phyloP scores from a whole-genome alignment of 345 rosid genomes.

The Salix suchowensis region DNA sequence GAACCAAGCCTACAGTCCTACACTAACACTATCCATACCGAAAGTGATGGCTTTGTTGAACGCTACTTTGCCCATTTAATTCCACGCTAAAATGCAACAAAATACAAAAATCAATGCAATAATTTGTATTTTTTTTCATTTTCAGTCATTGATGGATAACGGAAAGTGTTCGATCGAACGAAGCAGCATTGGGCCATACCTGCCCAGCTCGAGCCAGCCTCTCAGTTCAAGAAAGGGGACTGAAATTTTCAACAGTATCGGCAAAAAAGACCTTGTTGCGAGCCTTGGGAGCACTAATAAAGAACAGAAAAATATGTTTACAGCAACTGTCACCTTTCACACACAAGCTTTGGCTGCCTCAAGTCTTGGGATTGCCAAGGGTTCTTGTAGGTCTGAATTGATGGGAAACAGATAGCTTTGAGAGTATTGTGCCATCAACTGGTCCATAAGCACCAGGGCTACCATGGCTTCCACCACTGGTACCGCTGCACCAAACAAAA shows the following conservation, averaged over 20 bases:
- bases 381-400: conserved; percentile 67
- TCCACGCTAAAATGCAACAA: no score
- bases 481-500: conserved; percentile 52
- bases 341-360: conserved; percentile 30
- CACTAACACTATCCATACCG: no score
- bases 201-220: background rate
- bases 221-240: no score
- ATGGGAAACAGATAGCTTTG: conserved; percentile 70
- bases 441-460: conserved; percentile 82
- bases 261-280: background rate
- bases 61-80: no score
- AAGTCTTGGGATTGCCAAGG: conserved; percentile 28
- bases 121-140: no score
- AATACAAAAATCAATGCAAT: no score
- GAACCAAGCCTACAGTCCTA: no score
- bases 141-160: no score
- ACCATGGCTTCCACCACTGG: conserved; percentile 99
- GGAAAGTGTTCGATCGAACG: no score
- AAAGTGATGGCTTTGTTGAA: no score
- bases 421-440: conserved; percentile 79
- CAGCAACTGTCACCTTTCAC: conserved; percentile 5
- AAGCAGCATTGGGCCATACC: background rate
- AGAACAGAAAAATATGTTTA: background rate
- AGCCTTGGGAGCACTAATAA: background rate
- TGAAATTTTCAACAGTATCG: no score